phyloP scores from a whole-genome alignment of 2,329 filamentous ascomycete genomes.

The Ophiostoma pallidulum region DNA sequence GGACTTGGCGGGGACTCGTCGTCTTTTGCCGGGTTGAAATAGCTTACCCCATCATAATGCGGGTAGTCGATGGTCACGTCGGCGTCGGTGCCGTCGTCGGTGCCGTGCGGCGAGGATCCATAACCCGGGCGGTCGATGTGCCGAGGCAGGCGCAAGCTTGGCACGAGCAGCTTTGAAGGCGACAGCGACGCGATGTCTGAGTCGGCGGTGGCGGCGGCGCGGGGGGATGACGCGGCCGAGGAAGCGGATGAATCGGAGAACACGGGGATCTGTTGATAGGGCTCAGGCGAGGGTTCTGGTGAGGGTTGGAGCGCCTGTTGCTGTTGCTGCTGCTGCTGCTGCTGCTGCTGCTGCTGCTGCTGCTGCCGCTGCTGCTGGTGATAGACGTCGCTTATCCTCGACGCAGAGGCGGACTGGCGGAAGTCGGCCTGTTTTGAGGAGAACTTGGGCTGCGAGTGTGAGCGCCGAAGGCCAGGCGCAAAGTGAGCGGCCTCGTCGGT shows the following conservation, averaged over 20 bases:
- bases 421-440: slow-evolving; percentile 33
- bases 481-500: slow-evolving; percentile 51
- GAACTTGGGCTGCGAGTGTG: slow-evolving; percentile 52
- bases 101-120: slow-evolving; percentile 29
- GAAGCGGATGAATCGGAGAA: slow-evolving; percentile 41
- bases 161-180: slow-evolving; percentile 47
- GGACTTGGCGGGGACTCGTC: slow-evolving; percentile 44
- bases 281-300: not conserved
- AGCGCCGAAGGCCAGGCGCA: slow-evolving; percentile 45
- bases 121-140: slow-evolving; percentile 37
- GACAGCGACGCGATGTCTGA: slow-evolving; percentile 47
- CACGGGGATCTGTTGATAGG: slow-evolving; percentile 24
- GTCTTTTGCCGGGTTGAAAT: slow-evolving; percentile 34
- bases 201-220: slow-evolving; percentile 41
- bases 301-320: too few relatives aligned
- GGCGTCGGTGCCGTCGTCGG: slow-evolving; percentile 13
- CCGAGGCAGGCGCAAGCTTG: slow-evolving; percentile 52
- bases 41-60: slow-evolving; percentile 37
- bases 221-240: slow-evolving; percentile 48
- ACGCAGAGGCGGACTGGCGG: slow-evolving; percentile 36
- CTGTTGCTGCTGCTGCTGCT: too few relatives aligned
- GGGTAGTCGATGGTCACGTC: slow-evolving; percentile 21
- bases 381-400: slow-evolving; percentile 39
- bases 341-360: not conserved
- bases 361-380: slow-evolving; percentile 22